Base-by-base conservation (phyloP, 1,284 basidiomycete species). In the Malassezia brasiliensis region DNA sequence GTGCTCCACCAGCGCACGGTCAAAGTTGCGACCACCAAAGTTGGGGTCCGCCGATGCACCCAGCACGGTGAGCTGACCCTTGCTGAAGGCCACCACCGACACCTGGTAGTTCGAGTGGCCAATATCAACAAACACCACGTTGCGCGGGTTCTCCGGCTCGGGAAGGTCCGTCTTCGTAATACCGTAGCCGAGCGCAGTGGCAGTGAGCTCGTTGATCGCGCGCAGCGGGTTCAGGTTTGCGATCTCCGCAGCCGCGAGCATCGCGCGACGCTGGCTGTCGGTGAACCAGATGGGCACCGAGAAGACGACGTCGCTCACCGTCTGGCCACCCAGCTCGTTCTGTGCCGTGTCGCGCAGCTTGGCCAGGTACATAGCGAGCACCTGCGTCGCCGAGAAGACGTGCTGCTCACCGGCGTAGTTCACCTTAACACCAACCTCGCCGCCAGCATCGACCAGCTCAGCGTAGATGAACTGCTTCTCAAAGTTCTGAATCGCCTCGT, bases 161-260 rank as follows among this genome's bases (percentile, higher is more conserved):
- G 71, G 71, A 7, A 74, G 63, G 59, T 74, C 71, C 20, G 69
- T 72, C 66, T 74, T 74, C 48, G 71, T 72, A 62, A 74, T 72
- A 59, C 71, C 71, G 59, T 72, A 74, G 22, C 69, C 65, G 52
- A 74, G 65, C 25, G 71, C 71, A 20, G 69, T 62, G 46, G 71
- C 71, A 38, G 71, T 74, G 50, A 67, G 72, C 63, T 74, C 71
- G 63, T 74, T 74, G 52, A 74, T 63, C 25, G 72, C 62, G 46
- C 71, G 68, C 46, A 74, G 63, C 3, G 71, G 68, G 67, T 74
- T 74, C 51, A 74, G 61, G 51, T 66, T 66, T 19, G 71, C 71
- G 39, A 74, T 70, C 56, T 72, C 71, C 20, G 71, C 71, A 32
- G 71, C 69, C 40, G 71, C 67, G 41, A 74, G 69, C 58, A 66